Evolutionary conservation across 257 asterid genomes (phyloP), one percentile per base, ranked within the genome.

Genomic region (Nicotiana knightiana): DNA sequence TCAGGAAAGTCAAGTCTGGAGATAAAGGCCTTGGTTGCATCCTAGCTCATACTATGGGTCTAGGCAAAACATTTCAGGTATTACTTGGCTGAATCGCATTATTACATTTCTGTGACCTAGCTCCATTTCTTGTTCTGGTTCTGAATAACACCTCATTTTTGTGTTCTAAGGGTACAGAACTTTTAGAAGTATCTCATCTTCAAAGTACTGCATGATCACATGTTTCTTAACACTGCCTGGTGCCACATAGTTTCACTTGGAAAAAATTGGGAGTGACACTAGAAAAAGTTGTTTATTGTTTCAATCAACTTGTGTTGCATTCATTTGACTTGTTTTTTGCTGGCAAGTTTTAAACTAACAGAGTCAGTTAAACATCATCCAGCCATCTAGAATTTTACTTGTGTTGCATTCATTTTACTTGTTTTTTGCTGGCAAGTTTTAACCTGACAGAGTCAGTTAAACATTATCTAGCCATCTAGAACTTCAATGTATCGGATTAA

Each of bases 41-140:
- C 84, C 92, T 96, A 80, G 99, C 99, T n/a, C 99, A 96, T 89
- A 96, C 97, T 33, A 96, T 96, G 99, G 99, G 99, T 80, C 86
- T 96, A 79, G 99, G 99, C 80, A 96, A 96, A 91, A 96, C 98
- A 43, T 90, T 96, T 84, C 99, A 96, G 99, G 99, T 96, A 92
- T 48, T 46, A 83, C 68, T 82, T 87, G 82, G 82, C 63, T 75
- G 79, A 75, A 28, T 15, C 53, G 3, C 79, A 26, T 73, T 16
- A 48, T 73, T 33, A 15, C 26, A 48, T 73, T 13, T n/a, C 11
- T 58, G 17, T 28, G 9, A 5, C 35, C 63, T 73, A 24, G 53
- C 53, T 75, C 17, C 39, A 8, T 6, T 28, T 73, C 53, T 75
- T 51, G 39, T 24, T 9, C 62, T 75, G 26, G 51, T 26, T 73